Conservation (phyloP, 1,139 yeast genomes). For the Diutina catenulata region DNA sequence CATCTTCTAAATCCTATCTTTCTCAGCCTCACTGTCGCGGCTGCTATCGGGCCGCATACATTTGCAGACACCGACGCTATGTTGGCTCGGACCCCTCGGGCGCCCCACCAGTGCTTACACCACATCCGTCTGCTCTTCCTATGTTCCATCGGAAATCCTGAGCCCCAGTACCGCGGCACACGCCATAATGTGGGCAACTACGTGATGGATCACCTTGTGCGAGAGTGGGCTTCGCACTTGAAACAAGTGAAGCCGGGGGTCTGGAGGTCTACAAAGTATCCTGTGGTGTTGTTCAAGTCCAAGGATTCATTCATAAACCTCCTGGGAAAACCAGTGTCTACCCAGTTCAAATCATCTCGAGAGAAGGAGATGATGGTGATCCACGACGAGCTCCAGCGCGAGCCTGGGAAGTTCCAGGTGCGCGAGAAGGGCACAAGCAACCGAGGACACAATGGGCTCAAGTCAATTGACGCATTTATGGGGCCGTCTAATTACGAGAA, state of each 20-base stretch:
- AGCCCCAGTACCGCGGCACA: constrained; percentile 43
- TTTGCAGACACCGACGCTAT: no score
- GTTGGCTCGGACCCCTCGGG: no score
- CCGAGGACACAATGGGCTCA: constrained; percentile 75
- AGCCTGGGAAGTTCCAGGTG: constrained; percentile 51
- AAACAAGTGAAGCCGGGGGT: not conserved
- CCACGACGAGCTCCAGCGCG: constrained; percentile 66
- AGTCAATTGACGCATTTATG: constrained; percentile 34
- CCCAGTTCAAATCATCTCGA: constrained; percentile 10
- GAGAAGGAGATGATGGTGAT: constrained; percentile 39
- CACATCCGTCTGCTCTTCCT: no score
- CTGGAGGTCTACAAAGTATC: constrained; percentile 1
- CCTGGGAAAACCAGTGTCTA: constrained; percentile 43
- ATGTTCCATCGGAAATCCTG: constrained; percentile 70
- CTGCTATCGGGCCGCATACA: no score
- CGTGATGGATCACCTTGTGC: constrained; percentile 24
- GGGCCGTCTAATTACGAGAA: constrained; percentile 37
- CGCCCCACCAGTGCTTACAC: no score
- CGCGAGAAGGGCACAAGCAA: constrained; percentile 45
- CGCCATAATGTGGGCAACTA: constrained; percentile 73
- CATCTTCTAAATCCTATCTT: no score
- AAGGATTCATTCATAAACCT: constrained; percentile 50
- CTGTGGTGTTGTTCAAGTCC: constrained; percentile 32
- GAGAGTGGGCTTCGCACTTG: not conserved
- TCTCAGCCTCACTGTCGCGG: no score